phyloP scores from a whole-genome alignment of 2,329 filamentous ascomycete genomes.

The Gnomoniopsis smithogilvyi region DNA sequence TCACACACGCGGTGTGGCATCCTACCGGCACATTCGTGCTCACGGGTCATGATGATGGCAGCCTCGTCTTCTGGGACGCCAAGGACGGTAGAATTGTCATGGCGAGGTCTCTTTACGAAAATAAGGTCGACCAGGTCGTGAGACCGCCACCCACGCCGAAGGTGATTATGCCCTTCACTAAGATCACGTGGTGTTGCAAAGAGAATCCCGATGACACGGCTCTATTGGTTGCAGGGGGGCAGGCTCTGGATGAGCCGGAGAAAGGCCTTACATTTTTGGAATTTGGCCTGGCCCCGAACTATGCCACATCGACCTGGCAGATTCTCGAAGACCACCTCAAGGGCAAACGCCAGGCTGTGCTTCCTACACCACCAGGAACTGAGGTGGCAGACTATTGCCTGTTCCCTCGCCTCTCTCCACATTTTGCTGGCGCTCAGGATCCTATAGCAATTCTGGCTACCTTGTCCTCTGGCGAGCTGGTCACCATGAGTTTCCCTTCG shows the following conservation, averaged over 20 bases:
- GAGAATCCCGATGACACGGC: constrained; percentile 91
- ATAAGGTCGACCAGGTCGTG: constrained; percentile 67
- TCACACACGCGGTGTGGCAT: constrained; percentile 90
- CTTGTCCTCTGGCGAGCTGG: constrained; percentile 80
- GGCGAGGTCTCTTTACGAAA: constrained; percentile 75
- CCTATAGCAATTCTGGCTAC: constrained; percentile 80
- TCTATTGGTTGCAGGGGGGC: constrained; percentile 80
- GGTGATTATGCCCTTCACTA: constrained; percentile 70
- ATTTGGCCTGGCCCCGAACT: constrained; percentile 82
- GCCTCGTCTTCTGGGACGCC: constrained; percentile 89
- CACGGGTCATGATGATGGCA: constrained; percentile 86
- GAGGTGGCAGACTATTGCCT: constrained; percentile 78
- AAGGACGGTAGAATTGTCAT: constrained; percentile 83
- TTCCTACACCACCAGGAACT: constrained; percentile 74
- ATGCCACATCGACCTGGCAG: constrained; percentile 90
- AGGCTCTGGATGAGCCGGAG: constrained; percentile 60
- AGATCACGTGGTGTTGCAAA: constrained; percentile 91
- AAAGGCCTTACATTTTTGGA: constrained; percentile 88
- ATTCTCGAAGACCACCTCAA: constrained; percentile 74
- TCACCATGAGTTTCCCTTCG: constrained; percentile 88
- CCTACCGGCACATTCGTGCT: constrained; percentile 87
- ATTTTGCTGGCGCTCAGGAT: constrained; percentile 85
- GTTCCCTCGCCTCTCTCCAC: constrained; percentile 77
- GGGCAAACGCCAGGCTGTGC: constrained; percentile 66
- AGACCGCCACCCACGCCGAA: constrained; percentile 48